Base-by-base conservation (phyloP, 1,284 basidiomycete species). In the Chiua sp. region DNA sequence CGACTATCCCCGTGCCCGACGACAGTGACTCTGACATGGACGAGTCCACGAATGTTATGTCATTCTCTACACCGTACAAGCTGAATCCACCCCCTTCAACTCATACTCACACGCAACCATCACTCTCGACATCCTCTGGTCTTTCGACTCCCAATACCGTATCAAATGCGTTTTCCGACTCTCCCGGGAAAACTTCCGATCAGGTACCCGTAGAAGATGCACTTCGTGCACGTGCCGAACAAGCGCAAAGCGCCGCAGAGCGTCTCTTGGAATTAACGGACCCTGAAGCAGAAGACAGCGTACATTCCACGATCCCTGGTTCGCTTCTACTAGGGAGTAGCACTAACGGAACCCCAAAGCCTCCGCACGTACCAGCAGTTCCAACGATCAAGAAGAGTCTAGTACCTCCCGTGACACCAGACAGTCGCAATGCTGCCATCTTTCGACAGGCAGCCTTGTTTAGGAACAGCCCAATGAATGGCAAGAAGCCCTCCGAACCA, bases 201-300 rank as follows among this genome's bases (percentile, higher is more conserved):
- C 10, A 37, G 30, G 72, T 77, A 32, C 80, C 91, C 18, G 84
- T 94, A 2, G 93, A 96, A 69, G 93, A 96, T 70, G 92, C 90
- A 35, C 77, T 94, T 64, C 85, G 88, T 50, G 92, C 92, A 3
- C 86, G 93, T 60, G 94, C 93, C 4, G 91, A 92, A 64, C 94
- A 96, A 71, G 94, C 93, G 0, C 89, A 94, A 69, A 93, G 91
- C 68, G 91, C 94, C 10, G 94, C 93, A 3, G 87, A 92, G 70
- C 83, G 90, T 59, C 77, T 96, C 46, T 74, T 94, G 51, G 92
- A 94, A 71, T 79, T 94, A 26, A 88, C 91, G 23, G 90, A 93
- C 62, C 84, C 88, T 20, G 90, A 92, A 55, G 86, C 86, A 35
- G 87, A 89, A 54, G 78, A 72, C 47, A 66, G 75, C 55, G 79